phyloP scores from a whole-genome alignment of 805 yeast species.

The Tetrapisispora pingtungensis region DNA sequence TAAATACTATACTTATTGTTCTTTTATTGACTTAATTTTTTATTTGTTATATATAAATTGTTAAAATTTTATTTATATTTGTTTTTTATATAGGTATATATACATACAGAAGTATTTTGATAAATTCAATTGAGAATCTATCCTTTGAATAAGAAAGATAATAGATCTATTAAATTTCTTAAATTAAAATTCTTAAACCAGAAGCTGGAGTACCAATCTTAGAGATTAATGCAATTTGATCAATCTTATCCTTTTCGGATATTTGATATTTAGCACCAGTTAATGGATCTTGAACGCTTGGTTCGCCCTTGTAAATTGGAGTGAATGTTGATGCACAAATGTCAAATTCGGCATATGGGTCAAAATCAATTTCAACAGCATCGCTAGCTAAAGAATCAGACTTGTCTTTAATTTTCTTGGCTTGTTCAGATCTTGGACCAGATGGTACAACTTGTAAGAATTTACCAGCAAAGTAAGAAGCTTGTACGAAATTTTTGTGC shows the following conservation, averaged over 20 bases:
- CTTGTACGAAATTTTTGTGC: slow-evolving; percentile 76
- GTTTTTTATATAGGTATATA: neutral
- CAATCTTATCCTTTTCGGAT: slow-evolving; percentile 66
- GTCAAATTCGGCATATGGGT: slow-evolving; percentile 83
- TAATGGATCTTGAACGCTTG: slow-evolving; percentile 62
- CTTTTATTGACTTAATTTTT: no score
- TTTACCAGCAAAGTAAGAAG: slow-evolving; percentile 82
- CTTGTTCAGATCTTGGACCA: slow-evolving; percentile 84
- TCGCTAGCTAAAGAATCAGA: slow-evolving; percentile 78
- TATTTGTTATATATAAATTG: no score
- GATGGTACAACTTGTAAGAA: slow-evolving; percentile 57
- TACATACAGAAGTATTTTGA: neutral
- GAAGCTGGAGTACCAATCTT: slow-evolving; percentile 85
- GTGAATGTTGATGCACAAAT: slow-evolving; percentile 81
- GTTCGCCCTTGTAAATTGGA: slow-evolving; percentile 76
- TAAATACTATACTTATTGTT: no score
- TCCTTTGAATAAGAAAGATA: neutral
- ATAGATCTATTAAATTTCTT: neutral
- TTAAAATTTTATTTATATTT: no score
- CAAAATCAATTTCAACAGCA: slow-evolving; percentile 84
- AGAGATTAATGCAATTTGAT: slow-evolving; percentile 66
- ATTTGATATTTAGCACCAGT: slow-evolving; percentile 83
- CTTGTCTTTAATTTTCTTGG: slow-evolving; percentile 67
- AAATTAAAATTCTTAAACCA: slow-evolving; percentile 52
- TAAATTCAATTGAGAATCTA: neutral